Conservation (phyloP, 257 asterid species). For the Coffea canephora region DNA sequence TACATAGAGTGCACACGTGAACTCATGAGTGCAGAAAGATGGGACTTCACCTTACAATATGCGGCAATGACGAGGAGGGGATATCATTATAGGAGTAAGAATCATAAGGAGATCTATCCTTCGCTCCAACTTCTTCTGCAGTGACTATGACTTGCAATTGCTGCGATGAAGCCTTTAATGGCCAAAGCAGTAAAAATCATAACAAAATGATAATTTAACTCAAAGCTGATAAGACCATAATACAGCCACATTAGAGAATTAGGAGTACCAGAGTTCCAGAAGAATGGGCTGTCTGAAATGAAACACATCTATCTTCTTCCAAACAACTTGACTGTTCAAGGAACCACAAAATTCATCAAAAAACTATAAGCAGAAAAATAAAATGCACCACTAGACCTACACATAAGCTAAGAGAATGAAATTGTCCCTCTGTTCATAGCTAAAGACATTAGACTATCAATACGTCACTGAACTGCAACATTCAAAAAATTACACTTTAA, state of each 20-base stretch:
- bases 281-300: slow-evolving; percentile 56
- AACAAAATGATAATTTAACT: slow-evolving; percentile 9
- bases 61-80: slow-evolving; percentile 71
- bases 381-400: background rate
- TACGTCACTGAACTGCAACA: background rate
- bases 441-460: background rate
- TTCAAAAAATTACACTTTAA: background rate
- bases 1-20: background rate
- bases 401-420: slow-evolving; percentile 6
- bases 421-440: background rate
- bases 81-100: slow-evolving; percentile 63
- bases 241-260: background rate
- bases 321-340: slow-evolving; percentile 57
- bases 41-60: slow-evolving; percentile 55
- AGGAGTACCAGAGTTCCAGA: slow-evolving; percentile 53
- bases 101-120: slow-evolving; percentile 78
- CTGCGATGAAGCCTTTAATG: slow-evolving; percentile 46
- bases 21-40: slow-evolving; percentile 2
- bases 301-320: slow-evolving; percentile 66
- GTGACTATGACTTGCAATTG: slow-evolving; percentile 75
- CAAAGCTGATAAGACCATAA: background rate
- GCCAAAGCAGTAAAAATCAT: slow-evolving; percentile 28
- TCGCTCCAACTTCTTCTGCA: slow-evolving; percentile 79
- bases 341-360: slow-evolving; percentile 23
- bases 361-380: slow-evolving; percentile 7